phyloP scores from a whole-genome alignment of 108 stramenopile genomes.

The Nitzschia putrida region DNA sequence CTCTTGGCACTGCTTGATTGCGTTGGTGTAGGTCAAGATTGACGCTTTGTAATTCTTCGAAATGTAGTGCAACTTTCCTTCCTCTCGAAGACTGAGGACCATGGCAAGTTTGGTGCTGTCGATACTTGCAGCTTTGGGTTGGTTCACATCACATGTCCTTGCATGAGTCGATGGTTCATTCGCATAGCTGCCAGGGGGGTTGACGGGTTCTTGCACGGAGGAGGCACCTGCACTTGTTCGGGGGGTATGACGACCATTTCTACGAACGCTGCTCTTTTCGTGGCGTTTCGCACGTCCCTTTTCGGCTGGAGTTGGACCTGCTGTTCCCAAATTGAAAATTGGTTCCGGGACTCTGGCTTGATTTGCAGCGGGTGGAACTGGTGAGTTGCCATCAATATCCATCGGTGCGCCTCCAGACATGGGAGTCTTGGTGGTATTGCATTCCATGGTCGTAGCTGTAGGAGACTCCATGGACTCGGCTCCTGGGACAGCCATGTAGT shows the following conservation, averaged over 20 bases:
- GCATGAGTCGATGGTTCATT: neutral
- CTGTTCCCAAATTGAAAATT: slow-evolving; percentile 39
- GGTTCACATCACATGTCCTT: neutral
- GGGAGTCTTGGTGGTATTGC: neutral
- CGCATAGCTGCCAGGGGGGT: neutral
- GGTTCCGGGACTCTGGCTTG: neutral
- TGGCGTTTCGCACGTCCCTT: slow-evolving; percentile 18
- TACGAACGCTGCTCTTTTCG: slow-evolving; percentile 1
- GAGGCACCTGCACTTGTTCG: slow-evolving; percentile 6
- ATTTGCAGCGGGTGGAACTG: slow-evolving; percentile 17
- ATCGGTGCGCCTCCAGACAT: slow-evolving; percentile 5
- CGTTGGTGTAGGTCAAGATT: slow-evolving; percentile 58
- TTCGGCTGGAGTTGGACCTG: slow-evolving; percentile 12
- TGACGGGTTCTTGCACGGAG: neutral
- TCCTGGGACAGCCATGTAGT: slow-evolving; percentile 1
- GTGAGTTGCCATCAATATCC: slow-evolving; percentile 20
- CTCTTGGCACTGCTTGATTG: slow-evolving; percentile 46
- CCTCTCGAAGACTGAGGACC: slow-evolving; percentile 54
- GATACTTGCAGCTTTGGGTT: neutral
- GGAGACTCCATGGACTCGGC: slow-evolving; percentile 8
- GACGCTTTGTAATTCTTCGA: slow-evolving; percentile 54
- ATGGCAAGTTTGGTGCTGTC: slow-evolving; percentile 2
- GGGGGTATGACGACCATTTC: neutral
- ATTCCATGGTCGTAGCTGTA: neutral
- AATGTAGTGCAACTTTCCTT: slow-evolving; percentile 56